A percentile compares a stretch with the other conserved stretches of the same genome.
phyloP scores from a whole-genome alignment of 805 yeast species.

The Candida glaebosa region DNA sequence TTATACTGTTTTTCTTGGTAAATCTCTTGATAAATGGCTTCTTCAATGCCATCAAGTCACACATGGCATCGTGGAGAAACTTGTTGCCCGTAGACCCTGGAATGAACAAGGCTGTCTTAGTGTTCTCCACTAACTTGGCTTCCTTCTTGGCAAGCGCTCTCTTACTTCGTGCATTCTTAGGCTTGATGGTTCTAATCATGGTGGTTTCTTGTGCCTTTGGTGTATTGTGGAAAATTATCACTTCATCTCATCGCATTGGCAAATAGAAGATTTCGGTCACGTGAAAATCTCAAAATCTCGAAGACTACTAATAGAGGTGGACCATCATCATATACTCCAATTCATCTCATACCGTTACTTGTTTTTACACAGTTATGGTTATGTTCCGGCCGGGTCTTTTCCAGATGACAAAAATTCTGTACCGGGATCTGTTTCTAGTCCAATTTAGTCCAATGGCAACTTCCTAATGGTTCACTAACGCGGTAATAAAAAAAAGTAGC shows the following conservation, averaged over 20 bases:
- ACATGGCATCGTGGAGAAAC: constrained; percentile 81
- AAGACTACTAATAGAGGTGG: no score
- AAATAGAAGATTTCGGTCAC: background rate
- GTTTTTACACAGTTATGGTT: no score
- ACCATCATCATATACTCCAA: no score
- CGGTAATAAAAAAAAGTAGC: background rate
- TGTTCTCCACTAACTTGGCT: constrained; percentile 84
- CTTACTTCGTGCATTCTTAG: constrained; percentile 93
- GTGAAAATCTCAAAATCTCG: constrained; percentile 1
- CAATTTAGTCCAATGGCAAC: no score
- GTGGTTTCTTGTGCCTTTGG: background rate
- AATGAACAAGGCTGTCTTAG: constrained; percentile 83
- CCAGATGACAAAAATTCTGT: no score
- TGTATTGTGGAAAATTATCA: background rate
- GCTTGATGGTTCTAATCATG: constrained; percentile 41
- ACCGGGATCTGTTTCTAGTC: no score
- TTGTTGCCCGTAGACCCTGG: constrained; percentile 84
- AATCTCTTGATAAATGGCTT: constrained; percentile 89
- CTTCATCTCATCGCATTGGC: constrained; percentile 2
- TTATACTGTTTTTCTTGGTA: constrained; percentile 79
- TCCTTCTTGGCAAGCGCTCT: constrained; percentile 89
- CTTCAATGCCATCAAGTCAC: constrained; percentile 84
- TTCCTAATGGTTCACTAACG: background rate
- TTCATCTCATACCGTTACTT: no score
- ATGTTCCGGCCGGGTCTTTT: no score